phyloP scores from a whole-genome alignment of 176 grass and related monocot species.

The Raddia distichophylla region DNA sequence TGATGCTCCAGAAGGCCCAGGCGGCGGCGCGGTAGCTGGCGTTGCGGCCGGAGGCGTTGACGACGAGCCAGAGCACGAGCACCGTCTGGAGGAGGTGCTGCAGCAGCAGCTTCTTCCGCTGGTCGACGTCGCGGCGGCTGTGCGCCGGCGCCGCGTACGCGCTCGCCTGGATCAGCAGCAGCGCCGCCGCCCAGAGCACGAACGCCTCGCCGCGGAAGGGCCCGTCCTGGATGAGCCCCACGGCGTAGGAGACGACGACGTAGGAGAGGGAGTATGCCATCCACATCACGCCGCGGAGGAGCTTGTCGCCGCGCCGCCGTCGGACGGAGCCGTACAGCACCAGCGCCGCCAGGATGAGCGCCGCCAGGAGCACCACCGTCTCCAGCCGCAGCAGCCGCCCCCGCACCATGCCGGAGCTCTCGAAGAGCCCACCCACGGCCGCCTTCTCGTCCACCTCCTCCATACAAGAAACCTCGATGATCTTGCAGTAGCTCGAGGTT shows the following conservation, averaged over 20 bases:
- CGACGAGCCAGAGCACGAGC: constrained; percentile 48
- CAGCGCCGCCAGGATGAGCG: constrained; percentile 48
- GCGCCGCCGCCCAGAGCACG: constrained; percentile 55
- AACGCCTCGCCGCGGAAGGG: constrained; percentile 62
- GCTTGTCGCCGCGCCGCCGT: constrained; percentile 49
- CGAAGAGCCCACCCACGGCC: constrained; percentile 9
- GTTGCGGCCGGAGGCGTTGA: constrained; percentile 43
- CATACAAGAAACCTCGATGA: not conserved
- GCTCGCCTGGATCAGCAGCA: constrained; percentile 56
- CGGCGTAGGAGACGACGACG: constrained; percentile 62
- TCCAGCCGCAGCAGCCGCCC: constrained; percentile 46
- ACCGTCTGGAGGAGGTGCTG: constrained; percentile 56
- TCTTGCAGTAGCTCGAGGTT: not conserved
- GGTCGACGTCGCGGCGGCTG: constrained; percentile 51
- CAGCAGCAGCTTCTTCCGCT: constrained; percentile 67
- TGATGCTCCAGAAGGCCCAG: constrained; percentile 56
- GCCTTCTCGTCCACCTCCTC: not conserved
- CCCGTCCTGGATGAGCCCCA: constrained; percentile 57
- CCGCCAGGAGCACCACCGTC: constrained; percentile 55
- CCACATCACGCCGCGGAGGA: constrained; percentile 52
- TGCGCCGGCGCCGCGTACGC: constrained; percentile 47
- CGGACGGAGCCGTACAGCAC: constrained; percentile 47
- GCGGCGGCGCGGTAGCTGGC: constrained; percentile 46
- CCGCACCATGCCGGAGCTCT: constrained; percentile 36
- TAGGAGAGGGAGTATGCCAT: constrained; percentile 61